phyloP scores from a whole-genome alignment of 345 rosid genomes.

The Populus alba region DNA sequence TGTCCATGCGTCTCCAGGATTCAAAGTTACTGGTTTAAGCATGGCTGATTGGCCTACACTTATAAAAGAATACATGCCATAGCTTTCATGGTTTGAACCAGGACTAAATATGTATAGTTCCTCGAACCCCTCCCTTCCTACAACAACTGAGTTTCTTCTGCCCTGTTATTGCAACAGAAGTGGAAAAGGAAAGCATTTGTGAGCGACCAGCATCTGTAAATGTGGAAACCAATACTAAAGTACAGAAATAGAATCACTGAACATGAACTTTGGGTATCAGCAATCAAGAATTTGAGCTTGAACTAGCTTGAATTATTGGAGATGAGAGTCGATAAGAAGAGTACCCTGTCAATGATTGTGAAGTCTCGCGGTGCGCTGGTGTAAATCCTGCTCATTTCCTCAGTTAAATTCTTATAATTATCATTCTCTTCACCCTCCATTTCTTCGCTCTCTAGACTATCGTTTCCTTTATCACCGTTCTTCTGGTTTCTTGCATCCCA shows the following conservation, averaged over 20 bases:
- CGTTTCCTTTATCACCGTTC: conserved; percentile 4
- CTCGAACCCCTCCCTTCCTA: conserved; percentile 65
- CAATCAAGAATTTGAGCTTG: neutral
- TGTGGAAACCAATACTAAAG: neutral
- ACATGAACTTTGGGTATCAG: too few species aligned
- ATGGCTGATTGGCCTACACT: conserved; percentile 65
- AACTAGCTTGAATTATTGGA: neutral
- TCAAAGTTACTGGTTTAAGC: conserved; percentile 53
- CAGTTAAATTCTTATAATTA: conserved; percentile 56
- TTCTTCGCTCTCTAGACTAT: conserved; percentile 17
- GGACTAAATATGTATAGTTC: conserved; percentile 84
- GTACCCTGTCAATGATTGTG: conserved; percentile 76
- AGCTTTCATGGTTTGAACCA: conserved; percentile 63
- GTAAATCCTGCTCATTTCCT: conserved; percentile 74
- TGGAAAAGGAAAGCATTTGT: neutral
- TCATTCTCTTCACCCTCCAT: conserved; percentile 62
- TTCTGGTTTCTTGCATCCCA: conserved; percentile 14
- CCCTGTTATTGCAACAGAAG: conserved; percentile 42
- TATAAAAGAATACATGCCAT: conserved; percentile 66
- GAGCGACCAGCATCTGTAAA: neutral
- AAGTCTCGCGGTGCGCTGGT: conserved; percentile 65
- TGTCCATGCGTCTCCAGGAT: conserved; percentile 66
- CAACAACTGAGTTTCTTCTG: conserved; percentile 69
- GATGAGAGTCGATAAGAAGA: neutral
- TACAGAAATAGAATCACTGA: too few species aligned